Evolutionary conservation across 2,329 filamentous ascomycete species (phyloP).

Genomic region (Magnaporthiopsis rhizophila): DNA sequence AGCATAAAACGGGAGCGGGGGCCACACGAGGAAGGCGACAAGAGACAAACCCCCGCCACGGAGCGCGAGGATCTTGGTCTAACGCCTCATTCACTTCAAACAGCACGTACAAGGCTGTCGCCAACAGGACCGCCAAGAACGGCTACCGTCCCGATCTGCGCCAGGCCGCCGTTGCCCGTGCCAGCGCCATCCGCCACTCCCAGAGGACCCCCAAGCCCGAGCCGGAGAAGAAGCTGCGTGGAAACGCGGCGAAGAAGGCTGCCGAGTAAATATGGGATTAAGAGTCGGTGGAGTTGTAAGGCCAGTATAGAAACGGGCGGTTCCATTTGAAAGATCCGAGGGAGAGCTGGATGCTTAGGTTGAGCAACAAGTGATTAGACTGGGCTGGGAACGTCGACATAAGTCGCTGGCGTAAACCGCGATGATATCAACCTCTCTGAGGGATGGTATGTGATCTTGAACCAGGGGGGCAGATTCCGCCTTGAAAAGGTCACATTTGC

Average conservation of each 20-base stretch:
- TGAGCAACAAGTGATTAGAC: too few species aligned
- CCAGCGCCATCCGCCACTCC: conserved; percentile 73
- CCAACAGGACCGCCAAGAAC: conserved; percentile 72
- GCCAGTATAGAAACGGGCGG: neutral
- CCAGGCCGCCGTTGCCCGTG: conserved; percentile 72
- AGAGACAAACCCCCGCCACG: neutral
- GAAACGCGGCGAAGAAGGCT: conserved; percentile 71
- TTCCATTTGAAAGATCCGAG: neutral
- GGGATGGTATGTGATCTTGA: neutral
- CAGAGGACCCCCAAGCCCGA: conserved; percentile 72
- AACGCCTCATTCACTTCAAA: conserved; percentile 8
- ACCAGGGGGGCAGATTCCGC: neutral
- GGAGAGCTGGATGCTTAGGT: neutral
- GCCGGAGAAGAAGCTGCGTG: conserved; percentile 67
- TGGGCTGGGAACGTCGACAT: neutral
- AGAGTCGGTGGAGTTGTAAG: neutral
- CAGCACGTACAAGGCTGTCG: conserved; percentile 85
- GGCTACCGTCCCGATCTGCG: conserved; percentile 79
- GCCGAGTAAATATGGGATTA: conserved; percentile 22
- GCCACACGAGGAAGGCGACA: neutral
- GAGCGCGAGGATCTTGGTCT: conserved; percentile 15
- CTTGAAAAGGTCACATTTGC: neutral
- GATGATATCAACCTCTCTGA: neutral
- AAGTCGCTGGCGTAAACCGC: neutral
- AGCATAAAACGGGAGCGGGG: conserved; percentile 28